Evolutionary conservation across 2,329 filamentous ascomycete genomes (phyloP), one percentile per base, ranked within the genome.

Genomic region (Fusarium xylarioides): DNA sequence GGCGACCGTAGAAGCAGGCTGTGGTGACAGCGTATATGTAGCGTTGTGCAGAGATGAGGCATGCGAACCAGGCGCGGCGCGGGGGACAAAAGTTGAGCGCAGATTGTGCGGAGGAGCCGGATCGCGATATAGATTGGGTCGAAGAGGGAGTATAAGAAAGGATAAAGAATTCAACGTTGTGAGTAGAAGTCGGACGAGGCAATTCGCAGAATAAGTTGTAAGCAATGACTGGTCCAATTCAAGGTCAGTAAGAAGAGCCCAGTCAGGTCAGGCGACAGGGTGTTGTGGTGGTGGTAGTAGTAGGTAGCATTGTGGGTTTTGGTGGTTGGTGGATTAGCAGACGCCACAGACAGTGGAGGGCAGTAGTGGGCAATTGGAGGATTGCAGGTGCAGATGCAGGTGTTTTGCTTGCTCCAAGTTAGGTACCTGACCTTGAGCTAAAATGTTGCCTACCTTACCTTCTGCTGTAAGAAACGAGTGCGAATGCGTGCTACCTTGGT

Each of bases 1-100:
- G 70, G 70, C 57, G 63, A 76, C 75, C 37, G 71, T 69, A 71
- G 57, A 56, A 70, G 68, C 64, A 60, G 74, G 71, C 73, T 76
- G 74, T 64, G 60, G 70, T 76, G 68, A 68, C 65, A 69, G 68
- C 68, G 76, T 67, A 47, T 50, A 67, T 21, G 65, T 68, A 75
- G 73, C 71, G 79, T 81, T 68, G 78, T 76, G 77, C 79, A 81
- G 71, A 79, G 79, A 80, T 80, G 77, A 79, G 76, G 79, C 79
- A 81, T 80, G 77, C 78, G 76, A 78, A 70, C 74, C 66, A 72
- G 68, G 68, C 73, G 62, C 66, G 75, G 70, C 75, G 74, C 68
- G 66, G 66, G 61, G 60, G 63, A 47, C 44, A 59, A 61, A 66
- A 66, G 43, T 37, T 34, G 64, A 65, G 63, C 66, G 68, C 73